These are phyloP conservation scores for Rhizopogon vesiculosus DNA, from an alignment of 768 basidiomycete species.

Conservation along the genomic window DNA sequence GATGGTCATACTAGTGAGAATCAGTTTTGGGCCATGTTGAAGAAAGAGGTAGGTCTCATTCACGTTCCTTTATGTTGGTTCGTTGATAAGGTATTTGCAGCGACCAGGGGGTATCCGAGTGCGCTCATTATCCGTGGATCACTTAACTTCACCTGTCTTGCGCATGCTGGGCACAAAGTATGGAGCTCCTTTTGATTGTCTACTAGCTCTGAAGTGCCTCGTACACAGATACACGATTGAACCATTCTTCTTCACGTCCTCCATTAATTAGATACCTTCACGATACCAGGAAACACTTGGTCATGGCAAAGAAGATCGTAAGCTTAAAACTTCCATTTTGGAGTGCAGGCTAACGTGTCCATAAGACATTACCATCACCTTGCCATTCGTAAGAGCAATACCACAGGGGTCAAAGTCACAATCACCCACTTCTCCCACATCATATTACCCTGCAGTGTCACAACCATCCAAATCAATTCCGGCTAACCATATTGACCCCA, in stretches of 20 bases:
- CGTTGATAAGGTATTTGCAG: constrained; percentile 16
- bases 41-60: constrained; percentile 28
- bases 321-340: constrained; percentile 14
- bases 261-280: constrained; percentile 63
- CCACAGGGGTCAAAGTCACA: constrained; percentile 12
- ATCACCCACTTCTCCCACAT: not conserved
- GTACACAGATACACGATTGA: constrained; percentile 44
- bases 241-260: constrained; percentile 63
- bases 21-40: constrained; percentile 31
- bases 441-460: not conserved
- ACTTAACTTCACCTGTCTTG: constrained; percentile 44
- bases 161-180: constrained; percentile 56
- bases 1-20: not conserved
- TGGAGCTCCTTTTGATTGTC: constrained; percentile 1
- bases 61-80: not conserved
- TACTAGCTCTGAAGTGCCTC: not conserved
- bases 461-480: not conserved
- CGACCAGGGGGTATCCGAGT: constrained; percentile 35
- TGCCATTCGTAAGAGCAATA: constrained; percentile 44
- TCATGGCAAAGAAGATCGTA: constrained; percentile 45
- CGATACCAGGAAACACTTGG: constrained; percentile 50
- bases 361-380: constrained; percentile 50
- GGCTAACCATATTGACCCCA: constrained; percentile 40
- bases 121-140: constrained; percentile 46
- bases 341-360: not conserved